Conservation (phyloP, 2,329 filamentous ascomycete genomes). For the Pseudogymnoascus destructans region DNA sequence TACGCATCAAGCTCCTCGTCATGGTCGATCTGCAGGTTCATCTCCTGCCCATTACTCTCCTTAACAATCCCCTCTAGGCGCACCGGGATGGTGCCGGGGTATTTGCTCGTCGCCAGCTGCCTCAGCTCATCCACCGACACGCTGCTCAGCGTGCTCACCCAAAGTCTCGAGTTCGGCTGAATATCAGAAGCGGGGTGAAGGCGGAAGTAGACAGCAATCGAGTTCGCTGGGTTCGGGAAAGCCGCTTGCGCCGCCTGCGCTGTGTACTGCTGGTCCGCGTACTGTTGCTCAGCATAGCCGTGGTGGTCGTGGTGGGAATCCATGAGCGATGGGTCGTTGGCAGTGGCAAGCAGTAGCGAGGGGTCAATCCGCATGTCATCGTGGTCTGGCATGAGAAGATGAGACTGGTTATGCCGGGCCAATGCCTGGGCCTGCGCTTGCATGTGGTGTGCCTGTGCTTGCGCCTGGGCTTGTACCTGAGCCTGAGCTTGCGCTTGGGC, state of each 20-base stretch:
- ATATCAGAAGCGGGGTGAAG: conserved; percentile 51
- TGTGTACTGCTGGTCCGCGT: conserved; percentile 26
- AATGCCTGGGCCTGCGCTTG: conserved; percentile 15
- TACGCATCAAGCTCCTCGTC: conserved; percentile 64
- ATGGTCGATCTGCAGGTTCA: conserved; percentile 51
- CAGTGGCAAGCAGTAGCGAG: conserved; percentile 43
- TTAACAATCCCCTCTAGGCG: conserved; percentile 55
- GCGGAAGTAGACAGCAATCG: conserved; percentile 55
- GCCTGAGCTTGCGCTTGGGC: conserved; percentile 18
- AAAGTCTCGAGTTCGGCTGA: conserved; percentile 38
- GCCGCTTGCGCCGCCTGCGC: conserved; percentile 29
- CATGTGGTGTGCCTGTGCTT: conserved; percentile 6
- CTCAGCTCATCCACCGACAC: conserved; percentile 48
- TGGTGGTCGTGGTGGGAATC: conserved; percentile 26
- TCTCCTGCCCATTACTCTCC: conserved; percentile 40
- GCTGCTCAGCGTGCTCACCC: conserved; percentile 48
- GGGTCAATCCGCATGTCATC: conserved; percentile 50
- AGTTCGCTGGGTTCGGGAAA: conserved; percentile 23
- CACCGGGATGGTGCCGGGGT: conserved; percentile 44
- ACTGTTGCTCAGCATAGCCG: conserved; percentile 18
- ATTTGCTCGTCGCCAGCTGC: conserved; percentile 46
- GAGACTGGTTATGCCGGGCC: conserved; percentile 11
- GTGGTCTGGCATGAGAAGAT: conserved; percentile 26
- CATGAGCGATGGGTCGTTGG: conserved; percentile 25
- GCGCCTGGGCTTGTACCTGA: conserved; percentile 12